These are phyloP conservation scores for Nicotiana attenuata DNA, from an alignment of 257 asterid species.

Conservation along the genomic window DNA sequence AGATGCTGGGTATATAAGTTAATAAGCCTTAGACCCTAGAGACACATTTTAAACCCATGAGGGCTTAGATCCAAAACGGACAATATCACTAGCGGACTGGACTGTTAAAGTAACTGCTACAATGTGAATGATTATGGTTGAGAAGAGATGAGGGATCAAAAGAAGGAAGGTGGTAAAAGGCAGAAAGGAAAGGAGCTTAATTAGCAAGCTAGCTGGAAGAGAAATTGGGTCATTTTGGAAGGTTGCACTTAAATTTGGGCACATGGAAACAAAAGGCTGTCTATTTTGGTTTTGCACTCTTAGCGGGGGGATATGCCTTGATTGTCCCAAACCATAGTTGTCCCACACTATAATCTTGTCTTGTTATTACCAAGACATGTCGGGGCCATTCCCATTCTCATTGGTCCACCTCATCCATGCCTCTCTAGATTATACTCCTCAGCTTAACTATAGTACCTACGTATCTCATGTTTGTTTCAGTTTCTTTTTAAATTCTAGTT, in stretches of 20 bases:
- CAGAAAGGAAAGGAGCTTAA: neutral
- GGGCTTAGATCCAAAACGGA: too few relatives aligned
- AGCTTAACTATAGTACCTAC: neutral
- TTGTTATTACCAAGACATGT: conserved; percentile 55
- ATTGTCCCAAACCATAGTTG: conserved; percentile 64
- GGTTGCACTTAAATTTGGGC: conserved; percentile 59
- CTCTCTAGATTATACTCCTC: too few relatives aligned
- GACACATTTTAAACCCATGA: too few relatives aligned
- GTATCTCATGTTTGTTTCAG: neutral
- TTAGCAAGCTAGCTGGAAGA: conserved; percentile 4
- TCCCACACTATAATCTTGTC: conserved; percentile 67
- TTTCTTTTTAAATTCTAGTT: neutral
- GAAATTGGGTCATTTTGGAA: conserved; percentile 43
- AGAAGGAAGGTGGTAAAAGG: neutral
- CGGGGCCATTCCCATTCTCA: conserved; percentile 58
- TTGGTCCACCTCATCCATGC: conserved; percentile 11
- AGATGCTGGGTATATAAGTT: too few relatives aligned
- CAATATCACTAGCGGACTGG: too few relatives aligned
- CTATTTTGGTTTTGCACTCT: conserved; percentile 46
- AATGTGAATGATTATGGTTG: neutral
- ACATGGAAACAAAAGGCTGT: conserved; percentile 73
- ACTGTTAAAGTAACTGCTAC: too few relatives aligned
- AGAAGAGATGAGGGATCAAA: neutral
- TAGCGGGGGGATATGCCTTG: conserved; percentile 58
- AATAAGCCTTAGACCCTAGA: too few relatives aligned